A percentile compares a stretch with the other conserved stretches of the same genome.
phyloP scores from a whole-genome alignment of 352 stramenopile species.

The Aphanomyces stellatus region DNA sequence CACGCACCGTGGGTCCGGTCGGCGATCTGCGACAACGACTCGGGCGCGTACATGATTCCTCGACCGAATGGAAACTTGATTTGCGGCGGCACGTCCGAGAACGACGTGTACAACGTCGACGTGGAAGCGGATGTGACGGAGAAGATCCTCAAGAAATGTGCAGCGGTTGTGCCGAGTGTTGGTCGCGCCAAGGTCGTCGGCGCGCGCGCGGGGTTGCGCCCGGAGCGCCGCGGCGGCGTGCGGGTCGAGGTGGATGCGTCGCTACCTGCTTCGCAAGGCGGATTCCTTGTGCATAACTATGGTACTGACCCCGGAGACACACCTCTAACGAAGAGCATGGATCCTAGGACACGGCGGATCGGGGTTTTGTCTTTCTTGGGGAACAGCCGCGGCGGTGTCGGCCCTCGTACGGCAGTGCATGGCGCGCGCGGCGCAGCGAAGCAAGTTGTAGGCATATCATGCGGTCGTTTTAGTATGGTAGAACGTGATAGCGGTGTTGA shows the following conservation, averaged over 20 bases:
- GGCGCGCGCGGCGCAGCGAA: not conserved
- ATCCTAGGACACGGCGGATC: slow-evolving; percentile 19
- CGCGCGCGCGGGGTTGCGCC: slow-evolving; percentile 7
- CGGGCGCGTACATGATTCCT: slow-evolving; percentile 22
- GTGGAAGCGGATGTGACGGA: slow-evolving; percentile 9
- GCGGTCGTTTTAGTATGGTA: too few relatives aligned
- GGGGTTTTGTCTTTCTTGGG: slow-evolving; percentile 19
- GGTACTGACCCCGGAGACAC: slow-evolving; percentile 11
- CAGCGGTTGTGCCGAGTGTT: slow-evolving; percentile 6
- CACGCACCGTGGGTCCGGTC: slow-evolving; percentile 19
- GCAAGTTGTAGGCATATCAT: slow-evolving; percentile 7
- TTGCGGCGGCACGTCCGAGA: slow-evolving; percentile 19
- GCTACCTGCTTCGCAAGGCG: not conserved
- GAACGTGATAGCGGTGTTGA: too few relatives aligned
- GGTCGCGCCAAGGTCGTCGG: not conserved
- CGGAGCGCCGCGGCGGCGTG: slow-evolving; percentile 14
- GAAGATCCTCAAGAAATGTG: slow-evolving; percentile 8
- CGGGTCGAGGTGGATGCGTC: slow-evolving; percentile 18
- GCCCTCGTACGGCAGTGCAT: slow-evolving; percentile 11
- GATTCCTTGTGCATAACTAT: slow-evolving; percentile 18
- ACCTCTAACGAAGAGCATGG: too few relatives aligned
- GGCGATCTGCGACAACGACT: slow-evolving; percentile 14
- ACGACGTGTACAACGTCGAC: slow-evolving; percentile 2
- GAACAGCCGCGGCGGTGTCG: slow-evolving; percentile 12
- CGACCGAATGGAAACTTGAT: slow-evolving; percentile 19